Evolutionary conservation across 306 rosid species (phyloP), one percentile per base, ranked within the genome.

Genomic region (Rosa rugosa): DNA sequence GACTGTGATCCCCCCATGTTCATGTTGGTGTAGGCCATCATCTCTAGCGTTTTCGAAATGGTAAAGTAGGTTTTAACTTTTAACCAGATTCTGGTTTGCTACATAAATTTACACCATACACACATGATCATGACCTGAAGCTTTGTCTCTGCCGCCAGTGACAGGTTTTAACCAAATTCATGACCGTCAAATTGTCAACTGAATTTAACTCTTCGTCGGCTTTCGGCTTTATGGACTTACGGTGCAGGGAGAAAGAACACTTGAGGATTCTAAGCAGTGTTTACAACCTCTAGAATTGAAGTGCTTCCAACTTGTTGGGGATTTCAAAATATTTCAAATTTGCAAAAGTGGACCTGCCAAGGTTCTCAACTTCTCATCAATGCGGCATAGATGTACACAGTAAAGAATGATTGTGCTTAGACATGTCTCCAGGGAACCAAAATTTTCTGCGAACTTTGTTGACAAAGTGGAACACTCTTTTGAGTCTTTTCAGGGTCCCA

Each of bases 1-100:
- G 75, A 78, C 42, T 10, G 22, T 68, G 68, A 66, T 40, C 41
- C 56, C 53, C 69, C 17, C 44, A 59, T 60, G 57, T 46, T 63
- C 69, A 69, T 42, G 81, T 69, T 78, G 75, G 68, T 53, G 57
- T 56, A 54, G 45, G 72, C 62, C 72, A 63, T 40, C n/a, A 36
- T 42, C 69, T 13, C 11, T 54, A 22, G 38, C 49, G 56, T 42
- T 60, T 50, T 20, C 42, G 20, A 67, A 40, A 36, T 46, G 72
- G 72, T 31, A 8, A 12, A 64, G 38, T 46, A 71, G 42, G 63
- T n/a, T 54, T 53, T 54, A 73, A 73, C 67, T 53, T 73, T 72
- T 22, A 20, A 36, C 49, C 34, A 7, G 25, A 50, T 38, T 38
- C 63, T 53, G 38, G 46, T 54, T 64, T 76, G 36, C 38, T 76